Base-by-base conservation (phyloP, 2,329 filamentous ascomycete species). In the Fusarium paranaense region DNA sequence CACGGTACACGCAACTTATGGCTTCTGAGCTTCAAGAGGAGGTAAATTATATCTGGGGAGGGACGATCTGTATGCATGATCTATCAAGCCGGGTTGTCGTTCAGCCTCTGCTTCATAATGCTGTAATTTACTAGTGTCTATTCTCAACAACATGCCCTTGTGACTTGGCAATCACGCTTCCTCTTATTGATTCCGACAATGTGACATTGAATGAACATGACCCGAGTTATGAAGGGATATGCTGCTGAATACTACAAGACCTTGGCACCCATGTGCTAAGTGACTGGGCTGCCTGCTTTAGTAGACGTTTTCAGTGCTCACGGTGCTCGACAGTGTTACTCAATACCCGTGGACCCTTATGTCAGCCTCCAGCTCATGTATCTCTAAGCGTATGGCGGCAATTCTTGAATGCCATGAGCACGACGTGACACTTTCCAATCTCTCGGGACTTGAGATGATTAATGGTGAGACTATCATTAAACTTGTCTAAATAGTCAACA, bases 51-150 rank as follows among this genome's bases (percentile, higher is more conserved):
- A 52, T 69, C 52, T 40, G 47, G 58, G 50, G 71, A 62, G 69
- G 66, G 71, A 73, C 66, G 70, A 74, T 76, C 62, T 78, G 75
- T 69, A 78, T 74, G 66, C 76, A 76, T 65, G 66, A 68, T 69
- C 66, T 68, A 73, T 70, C 62, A 72, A 69, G 72, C 73, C 69
- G 75, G 74, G 76, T 69, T 81, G 79, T 79, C 75, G 80, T 81
- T 79, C 79, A 77, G 82, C 81, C 81, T 83, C 78, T 82, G 80
- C 80, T 83, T 83, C 81, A 79, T 84, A 83, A 82, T 83, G 80
- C 80, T 84, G 83, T 86, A 86, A 85, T 85, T 82, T 82, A 82
- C 78, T 83, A 84, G 80, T 84, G 80, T 83, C 78, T 84, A 82
- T 81, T 81, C 71, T 73, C 47, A 47, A 27, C 35, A 37, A 37